phyloP scores from a whole-genome alignment of 139 green algal genomes.

The Astrephomene gubernaculifera region DNA sequence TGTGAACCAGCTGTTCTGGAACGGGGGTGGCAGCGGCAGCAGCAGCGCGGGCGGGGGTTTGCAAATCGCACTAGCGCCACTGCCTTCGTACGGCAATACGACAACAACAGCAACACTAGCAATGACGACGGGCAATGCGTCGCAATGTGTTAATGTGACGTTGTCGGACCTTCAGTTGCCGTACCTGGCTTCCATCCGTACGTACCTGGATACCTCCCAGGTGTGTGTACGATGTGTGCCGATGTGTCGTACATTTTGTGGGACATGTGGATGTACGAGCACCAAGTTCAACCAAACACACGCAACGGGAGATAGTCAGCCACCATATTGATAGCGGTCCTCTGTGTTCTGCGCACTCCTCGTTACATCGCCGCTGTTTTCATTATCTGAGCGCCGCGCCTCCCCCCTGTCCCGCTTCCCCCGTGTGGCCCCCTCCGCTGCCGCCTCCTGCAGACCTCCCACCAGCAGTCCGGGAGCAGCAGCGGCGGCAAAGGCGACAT shows the following conservation, averaged over 20 bases:
- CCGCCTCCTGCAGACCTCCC: background rate
- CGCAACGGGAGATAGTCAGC: too few relatives aligned
- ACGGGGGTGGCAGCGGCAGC: too few relatives aligned
- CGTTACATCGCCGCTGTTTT: background rate
- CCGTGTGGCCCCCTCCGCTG: too few relatives aligned
- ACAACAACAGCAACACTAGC: background rate
- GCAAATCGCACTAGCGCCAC: background rate
- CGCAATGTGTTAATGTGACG: background rate
- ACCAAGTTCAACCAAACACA: too few relatives aligned
- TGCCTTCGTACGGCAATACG: background rate
- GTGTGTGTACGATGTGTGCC: background rate
- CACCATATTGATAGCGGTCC: too few relatives aligned
- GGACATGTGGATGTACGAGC: too few relatives aligned
- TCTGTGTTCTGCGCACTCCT: too few relatives aligned
- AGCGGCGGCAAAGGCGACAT: constrained; percentile 13
- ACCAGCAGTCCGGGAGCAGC: background rate
- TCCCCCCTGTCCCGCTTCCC: background rate
- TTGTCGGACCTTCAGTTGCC: background rate
- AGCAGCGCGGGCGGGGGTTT: too few relatives aligned
- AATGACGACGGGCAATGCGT: background rate
- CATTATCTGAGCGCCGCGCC: background rate
- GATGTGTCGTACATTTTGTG: too few relatives aligned
- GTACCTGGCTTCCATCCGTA: constrained; percentile 9
- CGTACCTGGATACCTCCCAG: background rate
- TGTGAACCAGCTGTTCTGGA: background rate